A percentile compares a stretch with the other conserved stretches of the same genome.
Evolutionary conservation across 805 yeast genomes (phyloP).

Genomic region (Ogataea thermomethanolica): DNA sequence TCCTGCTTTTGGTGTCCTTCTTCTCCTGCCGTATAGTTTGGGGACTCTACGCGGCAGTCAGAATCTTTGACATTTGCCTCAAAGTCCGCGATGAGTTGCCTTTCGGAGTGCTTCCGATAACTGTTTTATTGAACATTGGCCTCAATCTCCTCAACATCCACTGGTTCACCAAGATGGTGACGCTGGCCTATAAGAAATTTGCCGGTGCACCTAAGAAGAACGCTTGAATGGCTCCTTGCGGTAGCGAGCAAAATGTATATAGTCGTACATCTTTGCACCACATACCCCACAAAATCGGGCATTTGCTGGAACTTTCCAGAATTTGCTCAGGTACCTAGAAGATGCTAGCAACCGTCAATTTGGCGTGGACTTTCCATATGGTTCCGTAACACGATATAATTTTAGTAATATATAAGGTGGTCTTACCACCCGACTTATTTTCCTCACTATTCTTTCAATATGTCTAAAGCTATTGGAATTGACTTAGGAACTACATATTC

Average conservation of each 20-base stretch:
- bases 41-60: conserved; percentile 79
- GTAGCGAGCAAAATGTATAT: not conserved
- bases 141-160: conserved; percentile 67
- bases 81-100: conserved; percentile 42
- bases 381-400: not conserved
- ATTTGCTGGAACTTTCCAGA: conserved; percentile 8
- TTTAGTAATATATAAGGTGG: conserved; percentile 5
- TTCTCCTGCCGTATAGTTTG: conserved; percentile 77
- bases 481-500: conserved; percentile 90
- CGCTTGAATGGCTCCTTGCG: not conserved
- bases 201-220: conserved; percentile 4
- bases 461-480: conserved; percentile 63
- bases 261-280: conserved; percentile 6
- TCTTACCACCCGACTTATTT: not conserved
- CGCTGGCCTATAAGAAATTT: conserved; percentile 60
- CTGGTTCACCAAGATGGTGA: conserved; percentile 90
- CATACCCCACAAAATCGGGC: conserved; percentile 3
- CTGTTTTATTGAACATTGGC: conserved; percentile 55
- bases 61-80: conserved; percentile 44
- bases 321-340: conserved; percentile 5
- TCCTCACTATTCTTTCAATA: conserved; percentile 18
- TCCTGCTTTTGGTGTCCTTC: conserved; percentile 63
- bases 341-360: conserved; percentile 5
- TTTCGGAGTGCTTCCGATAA: conserved; percentile 42
- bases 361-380: conserved; percentile 6